Conservation (phyloP, 257 asterid genomes). For the Fraxinus pennsylvanica region DNA sequence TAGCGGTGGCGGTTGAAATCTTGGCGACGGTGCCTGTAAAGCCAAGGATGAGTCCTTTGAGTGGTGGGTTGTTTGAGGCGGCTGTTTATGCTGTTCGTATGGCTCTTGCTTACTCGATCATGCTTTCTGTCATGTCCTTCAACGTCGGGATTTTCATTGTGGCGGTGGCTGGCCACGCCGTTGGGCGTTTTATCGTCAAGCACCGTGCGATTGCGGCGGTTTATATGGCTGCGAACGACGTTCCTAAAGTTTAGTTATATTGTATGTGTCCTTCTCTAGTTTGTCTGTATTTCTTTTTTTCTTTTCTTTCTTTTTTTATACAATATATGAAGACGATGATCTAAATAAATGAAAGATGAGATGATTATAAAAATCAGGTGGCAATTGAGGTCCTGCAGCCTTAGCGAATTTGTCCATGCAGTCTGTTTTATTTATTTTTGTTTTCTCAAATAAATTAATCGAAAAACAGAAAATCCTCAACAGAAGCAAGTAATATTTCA, state of each 20-base stretch:
- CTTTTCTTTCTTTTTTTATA: too few relatives aligned
- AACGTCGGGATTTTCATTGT: conserved; percentile 63
- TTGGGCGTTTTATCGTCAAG: background rate
- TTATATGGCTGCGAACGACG: background rate
- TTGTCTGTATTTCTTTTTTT: too few relatives aligned
- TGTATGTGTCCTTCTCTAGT: too few relatives aligned
- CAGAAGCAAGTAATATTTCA: background rate
- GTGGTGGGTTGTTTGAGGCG: conserved; percentile 34
- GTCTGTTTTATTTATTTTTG: too few relatives aligned
- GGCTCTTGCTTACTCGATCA: conserved; percentile 65
- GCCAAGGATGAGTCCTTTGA: conserved; percentile 19
- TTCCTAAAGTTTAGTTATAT: background rate
- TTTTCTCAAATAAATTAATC: too few relatives aligned
- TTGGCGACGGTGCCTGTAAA: background rate
- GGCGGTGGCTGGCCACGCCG: conserved; percentile 44
- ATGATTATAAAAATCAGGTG: too few relatives aligned
- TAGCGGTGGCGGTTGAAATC: conserved; percentile 6
- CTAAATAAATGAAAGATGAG: too few relatives aligned
- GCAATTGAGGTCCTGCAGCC: too few relatives aligned
- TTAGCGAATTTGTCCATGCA: too few relatives aligned
- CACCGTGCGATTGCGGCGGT: background rate
- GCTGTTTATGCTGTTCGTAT: conserved; percentile 50
- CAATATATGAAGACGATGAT: too few relatives aligned
- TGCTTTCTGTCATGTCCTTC: conserved; percentile 81
- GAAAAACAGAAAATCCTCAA: background rate